Base-by-base conservation (phyloP, 768 basidiomycete genomes). In the Rhizopogon vulgaris region DNA sequence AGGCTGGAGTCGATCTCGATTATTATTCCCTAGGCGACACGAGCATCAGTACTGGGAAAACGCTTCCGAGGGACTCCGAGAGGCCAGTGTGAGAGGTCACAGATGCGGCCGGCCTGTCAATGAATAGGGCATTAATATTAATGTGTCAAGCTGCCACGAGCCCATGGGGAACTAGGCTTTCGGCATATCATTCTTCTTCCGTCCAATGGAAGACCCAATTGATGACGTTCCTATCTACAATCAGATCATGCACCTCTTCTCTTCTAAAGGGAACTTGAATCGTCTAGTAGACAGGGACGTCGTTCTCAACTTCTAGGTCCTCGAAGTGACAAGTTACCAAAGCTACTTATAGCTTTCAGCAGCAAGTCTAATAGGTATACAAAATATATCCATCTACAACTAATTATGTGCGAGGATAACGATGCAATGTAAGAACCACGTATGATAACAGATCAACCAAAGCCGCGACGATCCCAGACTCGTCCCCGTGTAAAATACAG, bases 371-470 rank as follows among this genome's bases (percentile, higher is more conserved):
- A 34, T 32, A 15, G 9, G 45, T 34, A 51, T 48, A 48, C 30
- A 50, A 11, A 30, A 47, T 48, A 42, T 22, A 48, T 51, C 43
- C 48, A 51, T 32, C n/a, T 39, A 49, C 41, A 22, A 46, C 15
- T 34, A 34, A 10, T 10, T 30, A 51, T 48, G 43, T 34, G 42
- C 22, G 49, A 15, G 34, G 41, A 46, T 42, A 51, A 27, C 6
- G 9, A 37, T 50, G 37, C 22, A 38, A 49, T 50, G 45, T 27
- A n/a, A 50, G 11, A 24, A 50, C 34, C 30, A 36, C 36, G 25
- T 37, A 37, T 46, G n/a, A 18, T 30, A 11, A 49, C 12, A 48
- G n/a, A n/a, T 22, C 32, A n/a, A 22, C 49, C 49, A 48, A 51
- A 22, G 15, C 27, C 17, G 38, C 1, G 38, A 49, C 3, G 15